phyloP scores from a whole-genome alignment of 164 flowering plant genomes.

The Aristolochia contorta region DNA sequence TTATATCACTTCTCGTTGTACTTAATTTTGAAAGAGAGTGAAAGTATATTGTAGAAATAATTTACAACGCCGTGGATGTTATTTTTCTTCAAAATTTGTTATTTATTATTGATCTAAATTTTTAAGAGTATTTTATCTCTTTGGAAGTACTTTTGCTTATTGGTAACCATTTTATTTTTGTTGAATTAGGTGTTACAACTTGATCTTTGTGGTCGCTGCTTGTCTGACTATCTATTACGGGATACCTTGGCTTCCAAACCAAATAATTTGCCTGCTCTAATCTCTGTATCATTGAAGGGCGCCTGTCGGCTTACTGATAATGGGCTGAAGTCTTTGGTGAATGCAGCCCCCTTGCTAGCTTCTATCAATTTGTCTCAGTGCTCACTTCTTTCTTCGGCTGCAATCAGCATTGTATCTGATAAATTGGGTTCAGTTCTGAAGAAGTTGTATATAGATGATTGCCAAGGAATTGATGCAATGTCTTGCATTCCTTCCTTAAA shows the following conservation, averaged over 20 bases:
- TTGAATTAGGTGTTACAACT: constrained; percentile 68
- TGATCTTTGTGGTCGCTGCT: constrained; percentile 74
- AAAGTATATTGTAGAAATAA: too few relatives aligned
- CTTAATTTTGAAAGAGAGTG: too few relatives aligned
- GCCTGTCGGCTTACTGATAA: constrained; percentile 77
- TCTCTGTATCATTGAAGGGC: constrained; percentile 58
- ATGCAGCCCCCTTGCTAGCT: constrained; percentile 55
- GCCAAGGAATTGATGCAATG: constrained; percentile 51
- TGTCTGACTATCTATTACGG: constrained; percentile 50
- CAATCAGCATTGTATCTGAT: constrained; percentile 38
- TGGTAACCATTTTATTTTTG: constrained; percentile 3
- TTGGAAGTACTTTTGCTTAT: not conserved
- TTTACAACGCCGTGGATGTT: too few relatives aligned
- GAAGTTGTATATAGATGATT: constrained; percentile 71
- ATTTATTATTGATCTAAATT: too few relatives aligned
- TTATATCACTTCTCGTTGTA: too few relatives aligned
- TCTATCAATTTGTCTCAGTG: constrained; percentile 79
- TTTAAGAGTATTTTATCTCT: not conserved
- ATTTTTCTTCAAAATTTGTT: too few relatives aligned
- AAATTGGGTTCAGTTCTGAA: constrained; percentile 41
- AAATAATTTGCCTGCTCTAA: constrained; percentile 41
- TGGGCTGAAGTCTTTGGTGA: constrained; percentile 50
- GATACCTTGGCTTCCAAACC: constrained; percentile 39
- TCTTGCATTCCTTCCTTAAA: constrained; percentile 49
- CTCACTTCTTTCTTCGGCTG: constrained; percentile 50